Base-by-base conservation (phyloP, 352 stramenopile genomes). In the Phytophthora megakarya region DNA sequence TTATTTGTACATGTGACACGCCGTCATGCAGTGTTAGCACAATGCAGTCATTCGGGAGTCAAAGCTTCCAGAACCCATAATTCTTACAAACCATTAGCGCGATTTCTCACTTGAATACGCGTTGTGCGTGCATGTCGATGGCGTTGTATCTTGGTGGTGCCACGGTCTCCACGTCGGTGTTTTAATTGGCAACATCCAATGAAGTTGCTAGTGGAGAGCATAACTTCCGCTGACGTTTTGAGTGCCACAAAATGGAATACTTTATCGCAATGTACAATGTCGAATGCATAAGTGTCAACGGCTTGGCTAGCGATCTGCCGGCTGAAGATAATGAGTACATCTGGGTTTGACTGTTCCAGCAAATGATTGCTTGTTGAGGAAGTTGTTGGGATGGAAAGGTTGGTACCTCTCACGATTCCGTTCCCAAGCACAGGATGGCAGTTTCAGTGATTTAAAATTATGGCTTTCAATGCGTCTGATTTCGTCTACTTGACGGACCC, bases 401-500 rank as follows among this genome's bases (percentile, higher is more conserved):
- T 87, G 77, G 67, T 75, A 90, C 16, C 78, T 77, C 23, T 88
- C 55, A 37, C 67, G 61, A 38, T 87, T 30, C 72, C 72, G 19
- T 75, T 85, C 3, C 43, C 8, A 87, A 69, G 6, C 65, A 42
- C 5, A 72, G 69, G 23, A 87, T 56, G 0, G 76, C 80, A 1
- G 72, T 84, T 89, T 76, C n/a, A 89, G 47, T 23, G 75, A 76
- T 11, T 86, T 68, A 33, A 81, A 79, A 55, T 89, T 76, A 32
- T 76, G 78, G 56, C 81, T 82, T 38, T 79, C 74, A 21, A 85
- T 59, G 5, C 86, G 21, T n/a, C 64, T 57, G 16, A 60, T 73
- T 12, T 65, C 11, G 56, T 69, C 78, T 75, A 87, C 44, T 84
- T 81, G 15, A 87, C 58, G 13, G 71, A 73, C 19, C 76, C 65